Base-by-base conservation (phyloP, 371 early-diverging fungal genomes). In the Mycotypha africana region DNA sequence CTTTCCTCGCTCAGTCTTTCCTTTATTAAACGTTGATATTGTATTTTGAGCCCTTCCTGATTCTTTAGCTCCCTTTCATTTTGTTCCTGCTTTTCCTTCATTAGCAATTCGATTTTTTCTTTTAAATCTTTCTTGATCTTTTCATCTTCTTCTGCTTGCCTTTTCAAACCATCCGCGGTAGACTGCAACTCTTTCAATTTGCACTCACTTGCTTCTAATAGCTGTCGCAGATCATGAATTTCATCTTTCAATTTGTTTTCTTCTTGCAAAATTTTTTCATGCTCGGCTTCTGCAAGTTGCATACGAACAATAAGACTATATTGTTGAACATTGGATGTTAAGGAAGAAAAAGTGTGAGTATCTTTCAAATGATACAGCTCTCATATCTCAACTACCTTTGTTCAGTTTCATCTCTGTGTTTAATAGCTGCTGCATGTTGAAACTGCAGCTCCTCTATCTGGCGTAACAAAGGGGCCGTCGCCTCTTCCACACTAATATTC, bases 391-490 rank as follows among this genome's bases (percentile, higher is more conserved):
- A n/a, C n/a, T n/a, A 67, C 78, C 66, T 70, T 39, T 74, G 66
- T 51, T 89, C 89, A 7, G 79, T 49, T 39, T 75, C 71, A 49
- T 89, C 86, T 74, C 86, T 82, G 42, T 76, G 75, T 36, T 71
- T 70, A 31, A 64, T 63, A 0, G 84, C 78, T 2, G 56, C 28
- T 0, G 70, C 54, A 32, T 84, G 82, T 38, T 87, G 87, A 5
- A 74, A 67, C 56, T 89, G 86, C 14, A 89, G 46, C 1, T 54
- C 56, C 35, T 89, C 84, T 32, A 87, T 83, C 41, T 87, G 90
- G 3, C 79, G 74, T 9, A 87, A 53, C 2, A 87, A 63, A 2
- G 87, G 83, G 12, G 70, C 62, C 16, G 76, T 79, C 22, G 76
- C 74, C 47, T 72, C 70, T 41, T 80, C 85, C 19, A 81, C 64